phyloP scores from a whole-genome alignment of 2,329 filamentous ascomycete genomes.

The Purpureocillium lavendulum region DNA sequence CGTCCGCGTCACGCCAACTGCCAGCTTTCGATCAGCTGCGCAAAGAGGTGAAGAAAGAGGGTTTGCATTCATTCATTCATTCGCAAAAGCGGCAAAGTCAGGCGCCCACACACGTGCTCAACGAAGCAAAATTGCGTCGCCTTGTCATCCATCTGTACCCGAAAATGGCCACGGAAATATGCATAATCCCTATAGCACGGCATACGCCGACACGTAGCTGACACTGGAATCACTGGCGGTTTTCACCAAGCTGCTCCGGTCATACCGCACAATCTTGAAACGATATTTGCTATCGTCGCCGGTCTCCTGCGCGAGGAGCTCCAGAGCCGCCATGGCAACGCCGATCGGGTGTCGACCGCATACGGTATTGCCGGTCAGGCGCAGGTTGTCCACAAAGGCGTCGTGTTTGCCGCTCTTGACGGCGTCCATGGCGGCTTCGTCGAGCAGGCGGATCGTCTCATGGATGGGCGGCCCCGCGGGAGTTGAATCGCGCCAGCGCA shows the following conservation, averaged over 20 bases:
- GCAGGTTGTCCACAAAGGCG: conserved; percentile 60
- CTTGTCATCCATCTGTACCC: too few relatives aligned
- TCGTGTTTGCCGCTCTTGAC: conserved; percentile 69
- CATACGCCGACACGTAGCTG: conserved; percentile 91
- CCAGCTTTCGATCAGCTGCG: too few relatives aligned
- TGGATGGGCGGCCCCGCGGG: conserved; percentile 53
- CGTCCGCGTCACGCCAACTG: too few relatives aligned
- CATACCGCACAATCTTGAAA: conserved; percentile 79
- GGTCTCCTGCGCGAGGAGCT: conserved; percentile 43
- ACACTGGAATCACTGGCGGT: conserved; percentile 71
- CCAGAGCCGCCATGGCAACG: conserved; percentile 80
- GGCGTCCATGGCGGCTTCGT: conserved; percentile 75
- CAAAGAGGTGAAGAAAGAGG: too few relatives aligned
- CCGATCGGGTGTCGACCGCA: conserved; percentile 95
- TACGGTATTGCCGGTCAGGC: conserved; percentile 77
- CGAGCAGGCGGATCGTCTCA: conserved; percentile 74
- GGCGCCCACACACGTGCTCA: neutral
- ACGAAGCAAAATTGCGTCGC: too few relatives aligned
- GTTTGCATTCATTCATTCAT: too few relatives aligned
- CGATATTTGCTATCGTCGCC: conserved; percentile 34
- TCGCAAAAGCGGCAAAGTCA: neutral
- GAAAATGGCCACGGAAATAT: too few relatives aligned
- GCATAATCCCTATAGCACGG: conserved; percentile 46
- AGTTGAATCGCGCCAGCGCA: conserved; percentile 19
- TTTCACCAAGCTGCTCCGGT: conserved; percentile 71